These are phyloP conservation scores for Neurospora tetraspora DNA, from an alignment of 495 filamentous ascomycete species.

Conservation along the genomic window DNA sequence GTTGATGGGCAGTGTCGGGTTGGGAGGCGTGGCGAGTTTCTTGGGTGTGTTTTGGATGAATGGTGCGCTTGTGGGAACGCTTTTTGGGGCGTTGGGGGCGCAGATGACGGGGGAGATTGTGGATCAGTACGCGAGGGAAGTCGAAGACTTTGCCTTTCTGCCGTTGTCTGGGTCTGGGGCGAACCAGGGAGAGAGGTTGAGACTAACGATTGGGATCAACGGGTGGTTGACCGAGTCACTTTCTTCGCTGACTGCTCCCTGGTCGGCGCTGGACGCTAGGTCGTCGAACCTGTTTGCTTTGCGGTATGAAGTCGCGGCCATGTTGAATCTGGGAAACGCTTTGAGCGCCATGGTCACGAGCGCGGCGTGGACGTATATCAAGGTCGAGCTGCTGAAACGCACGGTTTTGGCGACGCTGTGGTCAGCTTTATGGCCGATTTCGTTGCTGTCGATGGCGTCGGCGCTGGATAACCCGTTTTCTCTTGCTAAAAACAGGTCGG, in stretches of 20 bases:
- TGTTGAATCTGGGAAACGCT: slow-evolving; percentile 65
- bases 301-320: slow-evolving; percentile 63
- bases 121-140: slow-evolving; percentile 74
- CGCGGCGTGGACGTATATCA: slow-evolving; percentile 61
- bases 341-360: slow-evolving; percentile 57
- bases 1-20: slow-evolving; percentile 72
- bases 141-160: slow-evolving; percentile 80
- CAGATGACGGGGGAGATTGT: slow-evolving; percentile 79
- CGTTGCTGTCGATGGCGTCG: slow-evolving; percentile 52
- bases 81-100: slow-evolving; percentile 84
- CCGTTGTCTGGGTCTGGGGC: slow-evolving; percentile 43
- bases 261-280: slow-evolving; percentile 52
- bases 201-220: slow-evolving; percentile 74
- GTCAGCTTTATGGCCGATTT: slow-evolving; percentile 67
- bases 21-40: slow-evolving; percentile 76
- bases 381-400: slow-evolving; percentile 59
- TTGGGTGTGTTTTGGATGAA: slow-evolving; percentile 75
- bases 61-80: slow-evolving; percentile 67
- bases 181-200: slow-evolving; percentile 34
- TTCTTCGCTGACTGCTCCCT: slow-evolving; percentile 57
- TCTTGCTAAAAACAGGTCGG: slow-evolving; percentile 62
- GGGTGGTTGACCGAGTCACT: slow-evolving; percentile 51
- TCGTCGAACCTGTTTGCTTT: slow-evolving; percentile 73
- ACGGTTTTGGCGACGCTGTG: slow-evolving; percentile 66
- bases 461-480: slow-evolving; percentile 80